Evolutionary conservation across 768 basidiomycete genomes (phyloP).

Genomic region (Serendipita sp.): DNA sequence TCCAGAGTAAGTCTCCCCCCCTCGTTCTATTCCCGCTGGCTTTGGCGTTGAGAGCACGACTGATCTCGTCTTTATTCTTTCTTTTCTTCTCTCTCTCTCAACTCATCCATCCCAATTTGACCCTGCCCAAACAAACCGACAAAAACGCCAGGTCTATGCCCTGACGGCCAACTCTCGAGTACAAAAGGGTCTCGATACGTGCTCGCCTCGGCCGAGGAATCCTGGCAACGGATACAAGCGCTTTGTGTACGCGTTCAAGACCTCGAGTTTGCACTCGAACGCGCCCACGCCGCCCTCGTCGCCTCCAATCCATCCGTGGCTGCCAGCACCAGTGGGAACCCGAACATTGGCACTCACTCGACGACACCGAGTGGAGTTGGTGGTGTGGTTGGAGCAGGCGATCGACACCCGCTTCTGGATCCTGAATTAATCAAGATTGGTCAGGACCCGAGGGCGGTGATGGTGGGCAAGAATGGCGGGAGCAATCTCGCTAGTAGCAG

Average conservation of each 20-base stretch:
- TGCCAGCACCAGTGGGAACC: background rate
- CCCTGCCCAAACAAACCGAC: no score
- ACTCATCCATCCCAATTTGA: no score
- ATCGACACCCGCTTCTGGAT: background rate
- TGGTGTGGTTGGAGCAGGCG: background rate
- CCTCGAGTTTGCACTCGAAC: constrained; percentile 4
- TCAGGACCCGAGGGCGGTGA: background rate
- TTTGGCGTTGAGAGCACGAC: no score
- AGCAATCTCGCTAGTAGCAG: background rate
- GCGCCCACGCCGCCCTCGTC: background rate
- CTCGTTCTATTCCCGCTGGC: no score
- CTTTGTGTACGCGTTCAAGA: constrained; percentile 5
- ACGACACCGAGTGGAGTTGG: no score
- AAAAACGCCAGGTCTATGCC: constrained; percentile 2
- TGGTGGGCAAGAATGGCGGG: background rate
- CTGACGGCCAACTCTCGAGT: background rate
- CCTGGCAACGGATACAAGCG: constrained; percentile 3
- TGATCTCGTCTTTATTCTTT: no score
- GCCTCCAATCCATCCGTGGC: background rate
- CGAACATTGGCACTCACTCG: no score
- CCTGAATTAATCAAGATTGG: background rate
- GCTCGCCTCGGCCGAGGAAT: background rate
- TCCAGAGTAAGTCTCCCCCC: background rate
- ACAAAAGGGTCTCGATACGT: constrained; percentile 6
- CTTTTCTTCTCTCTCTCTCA: no score